Base-by-base conservation (phyloP, 495 filamentous ascomycete genomes). In the Aeminium ludgeri region DNA sequence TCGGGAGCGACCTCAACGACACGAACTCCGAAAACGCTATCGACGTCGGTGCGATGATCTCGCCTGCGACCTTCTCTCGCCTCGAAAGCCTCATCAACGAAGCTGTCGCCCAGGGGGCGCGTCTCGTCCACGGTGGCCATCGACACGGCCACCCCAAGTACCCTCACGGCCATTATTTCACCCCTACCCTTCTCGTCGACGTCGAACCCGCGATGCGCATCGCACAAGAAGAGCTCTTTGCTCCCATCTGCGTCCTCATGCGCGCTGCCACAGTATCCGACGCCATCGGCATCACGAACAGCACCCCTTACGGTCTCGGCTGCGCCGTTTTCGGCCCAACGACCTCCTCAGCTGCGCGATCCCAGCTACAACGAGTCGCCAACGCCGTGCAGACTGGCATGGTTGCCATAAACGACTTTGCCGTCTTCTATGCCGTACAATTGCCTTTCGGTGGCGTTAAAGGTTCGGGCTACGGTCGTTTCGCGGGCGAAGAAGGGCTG, bases 401-500 rank as follows among this genome's bases (percentile, higher is more conserved):
- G 80, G 80, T 96, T 3, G 70, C 79, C 34, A 73, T 97, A 39
- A 96, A 97, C 52, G 89, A 96, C 61, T 97, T 97, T 48, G 89
- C 74, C 16, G 78, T 73, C 12, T 93, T 74, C 53, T 97, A 97
- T 58, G 80, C 86, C 18, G 82, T 91, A 12, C 82, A 89, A 60
- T 59, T 97, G 12, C 89, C 89, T 0, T 97, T 97, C 56, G 89
- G 89, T 17, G 89, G 89, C 18, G 72, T 81, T 15, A 70, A 71
- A 41, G 86, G 84, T 0, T 86, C 78, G 30, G 89, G 89, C 2
- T 95, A 96, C 58, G 89, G 91, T 5, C 64, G 89, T 12, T 96
- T 97, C 64, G 89, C 81, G 0, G 89, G 83, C 28, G 80, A 80
- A 35, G 89, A 97, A 55, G 89, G 91, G 2, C 59, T 97, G 41